Evolutionary conservation across 2,329 filamentous ascomycete species (phyloP).

Genomic region (Arthrobotrys sinensis): DNA sequence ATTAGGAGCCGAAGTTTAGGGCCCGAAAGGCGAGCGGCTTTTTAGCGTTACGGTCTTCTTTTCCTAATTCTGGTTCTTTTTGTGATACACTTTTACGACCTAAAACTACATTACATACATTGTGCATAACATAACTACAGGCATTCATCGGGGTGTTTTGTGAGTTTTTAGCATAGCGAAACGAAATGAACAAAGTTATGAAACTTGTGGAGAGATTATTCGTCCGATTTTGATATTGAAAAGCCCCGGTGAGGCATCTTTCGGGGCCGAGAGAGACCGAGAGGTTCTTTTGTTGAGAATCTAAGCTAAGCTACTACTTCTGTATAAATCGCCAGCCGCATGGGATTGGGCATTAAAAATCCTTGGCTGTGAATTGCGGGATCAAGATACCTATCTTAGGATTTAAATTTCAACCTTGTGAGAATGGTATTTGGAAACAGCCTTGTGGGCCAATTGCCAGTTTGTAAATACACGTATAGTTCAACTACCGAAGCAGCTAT

Average conservation of each 20-base stretch:
- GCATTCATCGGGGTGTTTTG: conserved; percentile 42
- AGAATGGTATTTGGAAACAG: neutral
- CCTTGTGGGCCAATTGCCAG: too few species aligned
- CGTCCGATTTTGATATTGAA: too few species aligned
- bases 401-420: neutral
- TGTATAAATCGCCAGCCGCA: neutral
- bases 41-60: neutral
- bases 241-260: neutral
- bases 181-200: neutral
- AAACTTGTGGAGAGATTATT: neutral
- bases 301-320: neutral
- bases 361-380: neutral
- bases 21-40: neutral
- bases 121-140: conserved; percentile 20
- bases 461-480: too few species aligned
- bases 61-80: neutral
- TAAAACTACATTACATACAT: neutral
- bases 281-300: neutral
- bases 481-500: too few species aligned
- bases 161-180: conserved; percentile 29
- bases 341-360: neutral
- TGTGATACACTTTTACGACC: neutral
- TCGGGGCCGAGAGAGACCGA: neutral
- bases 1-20: conserved; percentile 17
- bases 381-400: conserved; percentile 1